phyloP scores from a whole-genome alignment of 2,329 filamentous ascomycete genomes.

The Colletotrichum phormii region DNA sequence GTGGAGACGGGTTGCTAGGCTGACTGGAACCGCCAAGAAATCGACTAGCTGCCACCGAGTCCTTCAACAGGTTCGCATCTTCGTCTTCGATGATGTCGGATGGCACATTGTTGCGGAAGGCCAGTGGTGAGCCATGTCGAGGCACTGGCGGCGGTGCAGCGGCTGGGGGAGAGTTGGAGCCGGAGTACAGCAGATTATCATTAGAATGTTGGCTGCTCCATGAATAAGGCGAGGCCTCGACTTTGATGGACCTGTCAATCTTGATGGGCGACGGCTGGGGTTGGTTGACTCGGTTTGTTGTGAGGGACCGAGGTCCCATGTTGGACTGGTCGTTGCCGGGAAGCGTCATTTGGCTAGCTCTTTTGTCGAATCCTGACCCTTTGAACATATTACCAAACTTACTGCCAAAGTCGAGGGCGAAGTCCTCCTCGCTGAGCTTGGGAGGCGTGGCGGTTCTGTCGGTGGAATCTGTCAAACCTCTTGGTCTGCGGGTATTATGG shows the following conservation, averaged over 20 bases:
- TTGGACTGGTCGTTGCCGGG: slow-evolving; percentile 48
- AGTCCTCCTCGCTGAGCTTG: slow-evolving; percentile 56
- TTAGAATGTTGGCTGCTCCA: slow-evolving; percentile 64
- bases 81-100: slow-evolving; percentile 61
- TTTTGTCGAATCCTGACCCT: slow-evolving; percentile 63
- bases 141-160: slow-evolving; percentile 54
- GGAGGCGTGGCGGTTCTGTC: slow-evolving; percentile 65
- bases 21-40: slow-evolving; percentile 49
- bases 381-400: slow-evolving; percentile 68
- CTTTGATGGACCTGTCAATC: slow-evolving; percentile 56
- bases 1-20: slow-evolving; percentile 36
- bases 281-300: slow-evolving; percentile 57
- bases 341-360: slow-evolving; percentile 61
- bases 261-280: slow-evolving; percentile 58
- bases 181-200: slow-evolving; percentile 58
- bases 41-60: slow-evolving; percentile 62
- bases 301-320: slow-evolving; percentile 56
- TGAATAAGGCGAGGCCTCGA: slow-evolving; percentile 60
- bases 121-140: slow-evolving; percentile 48
- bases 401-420: slow-evolving; percentile 65
- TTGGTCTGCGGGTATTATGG: slow-evolving; percentile 49
- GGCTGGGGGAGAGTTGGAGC: slow-evolving; percentile 45
- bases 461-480: slow-evolving; percentile 67
- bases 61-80: slow-evolving; percentile 63
- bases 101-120: slow-evolving; percentile 46